Percentiles rank a stretch among this genome's conserved stretches.
These are phyloP conservation scores for Fibroporia radiculosa DNA, from an alignment of 768 basidiomycete species.

Conservation along the genomic window DNA sequence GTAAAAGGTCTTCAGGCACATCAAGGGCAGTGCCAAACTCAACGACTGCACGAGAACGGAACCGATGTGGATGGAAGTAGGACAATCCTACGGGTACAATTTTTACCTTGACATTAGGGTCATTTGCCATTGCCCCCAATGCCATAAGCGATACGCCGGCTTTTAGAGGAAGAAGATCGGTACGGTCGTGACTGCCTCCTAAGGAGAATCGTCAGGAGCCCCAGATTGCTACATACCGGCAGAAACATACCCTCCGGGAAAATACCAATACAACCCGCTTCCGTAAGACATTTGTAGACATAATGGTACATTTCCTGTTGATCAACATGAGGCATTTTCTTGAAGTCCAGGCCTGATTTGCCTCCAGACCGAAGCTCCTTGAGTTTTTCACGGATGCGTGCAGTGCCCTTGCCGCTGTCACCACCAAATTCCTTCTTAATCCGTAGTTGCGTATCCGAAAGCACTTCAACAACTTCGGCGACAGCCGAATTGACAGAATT, in stretches of 20 bases:
- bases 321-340: constrained; percentile 81
- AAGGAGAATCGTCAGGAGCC: not conserved
- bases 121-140: constrained; percentile 91
- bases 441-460: constrained; percentile 80
- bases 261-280: constrained; percentile 90
- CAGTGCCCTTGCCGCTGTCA: constrained; percentile 68
- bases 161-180: constrained; percentile 92
- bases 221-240: not conserved
- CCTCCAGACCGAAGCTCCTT: constrained; percentile 51
- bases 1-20: constrained; percentile 83
- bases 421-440: constrained; percentile 85
- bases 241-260: constrained; percentile 82
- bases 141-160: constrained; percentile 99
- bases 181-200: constrained; percentile 98
- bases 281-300: constrained; percentile 80
- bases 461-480: constrained; percentile 81
- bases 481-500: constrained; percentile 68
- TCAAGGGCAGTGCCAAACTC: constrained; percentile 91
- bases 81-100: constrained; percentile 61
- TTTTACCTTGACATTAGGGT: constrained; percentile 79
- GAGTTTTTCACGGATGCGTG: constrained; percentile 58
- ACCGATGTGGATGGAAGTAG: constrained; percentile 46
- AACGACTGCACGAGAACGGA: constrained; percentile 94
- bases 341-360: constrained; percentile 64
- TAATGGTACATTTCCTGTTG: constrained; percentile 92